Conservation (phyloP, 2,329 filamentous ascomycete genomes). For the Elsinoe australis region DNA sequence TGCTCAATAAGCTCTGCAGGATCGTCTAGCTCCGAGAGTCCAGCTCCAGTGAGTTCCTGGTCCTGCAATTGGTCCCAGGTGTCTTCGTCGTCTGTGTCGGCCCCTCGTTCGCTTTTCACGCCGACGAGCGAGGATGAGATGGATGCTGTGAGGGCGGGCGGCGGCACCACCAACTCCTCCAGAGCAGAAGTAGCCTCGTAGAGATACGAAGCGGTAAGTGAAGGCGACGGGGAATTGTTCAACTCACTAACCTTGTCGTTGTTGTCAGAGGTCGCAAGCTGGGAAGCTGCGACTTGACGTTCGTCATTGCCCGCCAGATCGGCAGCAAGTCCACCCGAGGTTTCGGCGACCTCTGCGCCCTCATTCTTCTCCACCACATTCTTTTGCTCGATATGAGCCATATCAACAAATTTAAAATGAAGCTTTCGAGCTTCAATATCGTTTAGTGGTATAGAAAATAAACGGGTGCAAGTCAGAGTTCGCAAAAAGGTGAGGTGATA, state of each 20-base stretch:
- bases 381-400: neutral
- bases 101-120: constrained; percentile 8
- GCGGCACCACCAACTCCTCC: neutral
- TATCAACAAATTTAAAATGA: too few species aligned
- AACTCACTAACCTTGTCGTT: neutral
- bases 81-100: constrained; percentile 6
- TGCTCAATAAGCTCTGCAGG: neutral
- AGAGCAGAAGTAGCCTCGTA: constrained; percentile 1
- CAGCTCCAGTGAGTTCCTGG: neutral
- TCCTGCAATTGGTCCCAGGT: constrained; percentile 9
- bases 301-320: constrained; percentile 14
- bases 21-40: neutral
- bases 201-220: constrained; percentile 4
- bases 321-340: constrained; percentile 9
- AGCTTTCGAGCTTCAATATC: too few species aligned
- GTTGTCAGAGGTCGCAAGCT: constrained; percentile 12
- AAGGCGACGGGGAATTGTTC: neutral
- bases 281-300: constrained; percentile 13
- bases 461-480: too few species aligned
- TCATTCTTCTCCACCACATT: neutral
- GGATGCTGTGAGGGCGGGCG: neutral
- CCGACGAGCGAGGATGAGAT: neutral
- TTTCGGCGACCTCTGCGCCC: neutral
- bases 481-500: too few species aligned
- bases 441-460: neutral